Base-by-base conservation (phyloP, 2,329 filamentous ascomycete species). In the Ambrosiella cleistominuta region DNA sequence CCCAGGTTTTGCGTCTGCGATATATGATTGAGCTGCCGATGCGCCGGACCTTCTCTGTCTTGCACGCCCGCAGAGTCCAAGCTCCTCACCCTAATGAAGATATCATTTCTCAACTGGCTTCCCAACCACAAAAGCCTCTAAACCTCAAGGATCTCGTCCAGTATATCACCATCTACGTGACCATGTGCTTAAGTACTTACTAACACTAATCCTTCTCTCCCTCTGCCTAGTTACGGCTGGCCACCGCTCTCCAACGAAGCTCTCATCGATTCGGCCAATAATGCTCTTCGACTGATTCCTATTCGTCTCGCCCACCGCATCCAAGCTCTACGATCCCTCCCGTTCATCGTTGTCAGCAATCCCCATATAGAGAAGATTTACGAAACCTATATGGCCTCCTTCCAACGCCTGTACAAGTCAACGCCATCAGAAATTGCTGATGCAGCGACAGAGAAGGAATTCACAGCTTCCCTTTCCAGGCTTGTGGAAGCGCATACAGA, bases 271-370 rank as follows among this genome's bases (percentile, higher is more conserved):
- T 96, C 90, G 1, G 93, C 93, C 62, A 95, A 96, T 73, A 97
- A 97, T 72, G 95, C 93, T 11, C 84, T 97, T 63, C 87, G 85
- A 36, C 85, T 96, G 57, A 82, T 97, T 8, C 93, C 93, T 12
- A 86, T 93, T 54, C 88, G 93, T 42, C 82, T 98, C 35, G 93
- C 93, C 35, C 88, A 94, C 68, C 88, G 93, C 59, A 95, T 98
- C 63, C 87, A 95, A 69, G 88, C 89, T 49, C 76, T 98, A 15
- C 85, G 90, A 62, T 95, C 95, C 68, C 80, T 98, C 7, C 93
- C 93, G 0, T 98, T 91, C 70, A 97, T 98, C 63, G 91, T 98
- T 58, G 93, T 98, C 35, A 90, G 91, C n/a, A 97, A 98, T 68
- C 88, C 89, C 0, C 88, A 96, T 68, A 89, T 98, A 64, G 86